Conservation (phyloP, 1,284 basidiomycete genomes). For the Prillingera fragicola region DNA sequence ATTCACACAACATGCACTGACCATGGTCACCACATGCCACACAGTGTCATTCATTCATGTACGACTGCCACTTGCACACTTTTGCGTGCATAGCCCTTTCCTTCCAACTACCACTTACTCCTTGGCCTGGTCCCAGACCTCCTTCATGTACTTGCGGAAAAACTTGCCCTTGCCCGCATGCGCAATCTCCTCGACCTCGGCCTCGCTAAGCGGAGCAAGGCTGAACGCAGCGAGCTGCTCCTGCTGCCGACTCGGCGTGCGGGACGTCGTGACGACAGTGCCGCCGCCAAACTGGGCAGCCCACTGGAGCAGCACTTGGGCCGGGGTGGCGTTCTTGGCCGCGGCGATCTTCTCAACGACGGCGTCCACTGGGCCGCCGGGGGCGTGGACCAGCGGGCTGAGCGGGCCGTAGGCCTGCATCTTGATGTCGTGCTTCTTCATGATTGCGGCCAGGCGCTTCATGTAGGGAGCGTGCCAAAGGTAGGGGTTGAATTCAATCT, state of each 20-base stretch:
- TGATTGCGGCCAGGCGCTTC: conserved; percentile 54
- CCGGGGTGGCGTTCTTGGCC: conserved; percentile 25
- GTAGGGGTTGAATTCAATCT: conserved; percentile 80
- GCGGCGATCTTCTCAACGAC: conserved; percentile 54
- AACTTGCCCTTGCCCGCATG: conserved; percentile 34
- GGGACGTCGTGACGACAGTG: conserved; percentile 64
- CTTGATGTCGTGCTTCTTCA: conserved; percentile 60
- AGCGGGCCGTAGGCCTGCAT: conserved; percentile 60
- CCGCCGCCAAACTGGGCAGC: conserved; percentile 36
- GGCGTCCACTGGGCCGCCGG: conserved; percentile 57
- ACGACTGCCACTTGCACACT: not conserved
- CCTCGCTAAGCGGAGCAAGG: conserved; percentile 56
- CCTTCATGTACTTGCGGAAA: conserved; percentile 26
- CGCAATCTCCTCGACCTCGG: conserved; percentile 51
- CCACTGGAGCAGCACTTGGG: conserved; percentile 45
- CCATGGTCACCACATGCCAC: no score
- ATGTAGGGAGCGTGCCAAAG: conserved; percentile 56
- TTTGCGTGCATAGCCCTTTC: not conserved
- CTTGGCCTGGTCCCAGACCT: conserved; percentile 2
- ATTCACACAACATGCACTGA: no score
- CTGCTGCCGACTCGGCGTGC: conserved; percentile 61
- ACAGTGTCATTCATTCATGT: not conserved
- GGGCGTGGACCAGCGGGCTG: conserved; percentile 48
- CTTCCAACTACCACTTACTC: not conserved
- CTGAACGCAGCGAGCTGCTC: conserved; percentile 59